Evolutionary conservation across 179 eudicot genomes (phyloP).

Genomic region (Vitellaria paradoxa): DNA sequence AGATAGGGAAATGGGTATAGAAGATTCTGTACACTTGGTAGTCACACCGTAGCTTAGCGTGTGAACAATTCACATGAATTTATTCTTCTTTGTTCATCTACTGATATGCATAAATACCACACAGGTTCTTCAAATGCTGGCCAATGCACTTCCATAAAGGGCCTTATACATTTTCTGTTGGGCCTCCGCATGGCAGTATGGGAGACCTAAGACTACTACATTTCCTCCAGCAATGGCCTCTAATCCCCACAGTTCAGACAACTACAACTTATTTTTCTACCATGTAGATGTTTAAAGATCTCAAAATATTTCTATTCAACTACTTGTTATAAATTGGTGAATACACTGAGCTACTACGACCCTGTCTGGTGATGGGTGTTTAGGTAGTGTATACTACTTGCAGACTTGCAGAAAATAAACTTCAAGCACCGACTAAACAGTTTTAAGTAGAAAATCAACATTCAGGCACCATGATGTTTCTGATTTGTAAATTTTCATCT

Average conservation of each 20-base stretch:
- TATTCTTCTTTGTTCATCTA: not conserved
- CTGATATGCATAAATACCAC: not conserved
- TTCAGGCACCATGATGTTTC: not conserved
- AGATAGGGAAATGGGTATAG: not conserved
- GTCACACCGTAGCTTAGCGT: not conserved
- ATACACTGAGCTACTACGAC: no score
- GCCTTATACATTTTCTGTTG: not conserved
- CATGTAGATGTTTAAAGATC: no score
- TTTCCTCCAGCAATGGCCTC: no score
- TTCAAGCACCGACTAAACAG: no score
- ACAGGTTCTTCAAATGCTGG: not conserved
- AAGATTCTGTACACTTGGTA: not conserved
- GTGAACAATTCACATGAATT: not conserved
- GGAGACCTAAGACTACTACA: not conserved
- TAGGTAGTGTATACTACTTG: no score
- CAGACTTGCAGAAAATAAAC: no score
- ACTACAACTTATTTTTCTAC: no score
- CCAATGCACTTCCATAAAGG: slow-evolving; percentile 3
- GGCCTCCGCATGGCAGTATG: not conserved
- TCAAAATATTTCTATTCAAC: no score
- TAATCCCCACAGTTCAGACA: no score
- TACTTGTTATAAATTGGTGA: no score
- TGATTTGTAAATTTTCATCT: slow-evolving; percentile 1
- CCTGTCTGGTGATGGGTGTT: no score
- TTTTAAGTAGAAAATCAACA: no score